Percentiles rank a stretch among this genome's conserved stretches.
phyloP scores from a whole-genome alignment of 2,329 filamentous ascomycete genomes.

The Colletotrichum sp. region DNA sequence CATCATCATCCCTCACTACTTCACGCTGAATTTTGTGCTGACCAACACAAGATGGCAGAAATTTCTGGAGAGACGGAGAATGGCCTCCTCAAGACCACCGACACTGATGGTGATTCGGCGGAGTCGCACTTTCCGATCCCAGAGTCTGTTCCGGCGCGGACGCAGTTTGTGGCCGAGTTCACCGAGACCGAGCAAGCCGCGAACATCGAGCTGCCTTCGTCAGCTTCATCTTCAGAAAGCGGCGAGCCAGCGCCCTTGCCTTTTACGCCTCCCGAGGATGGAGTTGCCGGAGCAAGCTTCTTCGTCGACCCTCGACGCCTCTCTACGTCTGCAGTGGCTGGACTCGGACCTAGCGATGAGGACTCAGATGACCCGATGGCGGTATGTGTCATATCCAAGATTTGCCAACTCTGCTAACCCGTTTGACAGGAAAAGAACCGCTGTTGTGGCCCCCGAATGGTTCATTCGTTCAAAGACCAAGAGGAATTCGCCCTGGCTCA shows the following conservation, averaged over 20 bases:
- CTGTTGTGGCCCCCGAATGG: slow-evolving; percentile 1
- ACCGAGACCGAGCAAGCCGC: neutral
- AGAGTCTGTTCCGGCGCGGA: neutral
- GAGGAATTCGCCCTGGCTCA: slow-evolving; percentile 11
- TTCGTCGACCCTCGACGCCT: neutral
- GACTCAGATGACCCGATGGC: neutral
- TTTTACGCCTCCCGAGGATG: neutral
- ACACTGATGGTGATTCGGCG: neutral
- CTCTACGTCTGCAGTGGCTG: neutral
- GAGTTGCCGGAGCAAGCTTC: neutral
- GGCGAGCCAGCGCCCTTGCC: neutral
- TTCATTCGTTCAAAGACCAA: slow-evolving; percentile 1
- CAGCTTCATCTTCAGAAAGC: neutral
- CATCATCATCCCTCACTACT: neutral
- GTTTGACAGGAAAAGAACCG: neutral
- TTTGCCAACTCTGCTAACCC: neutral
- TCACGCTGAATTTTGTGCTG: neutral
- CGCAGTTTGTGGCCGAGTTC: neutral
- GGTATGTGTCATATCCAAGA: neutral
- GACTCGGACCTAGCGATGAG: neutral
- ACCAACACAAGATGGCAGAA: neutral
- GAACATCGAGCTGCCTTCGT: neutral
- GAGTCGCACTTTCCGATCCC: neutral
- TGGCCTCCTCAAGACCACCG: neutral
- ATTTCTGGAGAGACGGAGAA: neutral